Percentiles rank a stretch among this genome's conserved stretches.
These are phyloP conservation scores for Nicotiana undulata DNA, from an alignment of 257 asterid genomes.

Conservation along the genomic window DNA sequence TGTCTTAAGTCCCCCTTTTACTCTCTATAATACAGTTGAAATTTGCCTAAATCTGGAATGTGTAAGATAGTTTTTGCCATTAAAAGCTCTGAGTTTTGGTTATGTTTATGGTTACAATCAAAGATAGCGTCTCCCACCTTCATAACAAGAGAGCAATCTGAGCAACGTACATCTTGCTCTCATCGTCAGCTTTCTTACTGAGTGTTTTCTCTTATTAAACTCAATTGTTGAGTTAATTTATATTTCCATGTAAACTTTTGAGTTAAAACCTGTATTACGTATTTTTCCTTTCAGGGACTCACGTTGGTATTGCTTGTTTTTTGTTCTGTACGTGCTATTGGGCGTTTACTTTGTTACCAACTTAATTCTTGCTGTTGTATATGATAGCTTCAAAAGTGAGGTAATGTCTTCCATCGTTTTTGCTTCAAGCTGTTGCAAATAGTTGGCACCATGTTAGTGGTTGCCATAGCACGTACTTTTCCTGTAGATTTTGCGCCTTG, in stretches of 20 bases:
- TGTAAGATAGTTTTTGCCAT: background rate
- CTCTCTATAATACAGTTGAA: background rate
- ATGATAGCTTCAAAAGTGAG: conserved; percentile 95
- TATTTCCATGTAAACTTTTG: background rate
- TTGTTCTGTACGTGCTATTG: conserved; percentile 79
- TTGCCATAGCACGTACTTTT: background rate
- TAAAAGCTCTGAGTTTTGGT: background rate
- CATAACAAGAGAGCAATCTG: background rate
- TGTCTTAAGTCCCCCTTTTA: background rate
- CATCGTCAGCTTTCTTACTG: background rate
- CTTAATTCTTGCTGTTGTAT: conserved; percentile 96
- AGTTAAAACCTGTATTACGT: conserved; percentile 17
- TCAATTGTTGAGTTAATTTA: background rate
- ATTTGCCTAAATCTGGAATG: background rate
- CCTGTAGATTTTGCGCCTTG: background rate
- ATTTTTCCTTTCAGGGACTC: conserved; percentile 58
- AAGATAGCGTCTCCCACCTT: background rate
- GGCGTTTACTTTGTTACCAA: conserved; percentile 99
- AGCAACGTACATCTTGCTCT: background rate
- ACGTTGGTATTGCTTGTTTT: conserved; percentile 77
- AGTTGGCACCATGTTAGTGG: background rate
- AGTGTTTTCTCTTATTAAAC: background rate
- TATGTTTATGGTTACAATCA: background rate
- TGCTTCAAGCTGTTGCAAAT: background rate
- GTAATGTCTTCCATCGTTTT: conserved; percentile 27